Conservation (phyloP, 2,329 filamentous ascomycete genomes). For the Gremmenia infestans region DNA sequence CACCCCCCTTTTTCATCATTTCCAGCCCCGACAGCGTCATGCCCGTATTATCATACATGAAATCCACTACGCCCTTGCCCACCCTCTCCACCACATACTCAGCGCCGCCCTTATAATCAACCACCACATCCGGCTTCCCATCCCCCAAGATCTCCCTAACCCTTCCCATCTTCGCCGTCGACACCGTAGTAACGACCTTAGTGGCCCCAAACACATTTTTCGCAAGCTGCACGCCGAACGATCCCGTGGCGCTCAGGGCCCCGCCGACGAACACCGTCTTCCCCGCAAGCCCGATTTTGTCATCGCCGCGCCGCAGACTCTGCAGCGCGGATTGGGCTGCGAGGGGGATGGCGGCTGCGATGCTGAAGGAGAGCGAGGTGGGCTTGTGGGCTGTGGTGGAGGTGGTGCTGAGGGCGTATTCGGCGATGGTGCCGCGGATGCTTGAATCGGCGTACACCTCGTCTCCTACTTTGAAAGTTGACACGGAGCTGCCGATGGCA, state of each 20-base stretch:
- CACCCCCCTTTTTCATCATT: conserved; percentile 33
- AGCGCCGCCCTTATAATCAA: conserved; percentile 37
- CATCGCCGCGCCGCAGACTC: conserved; percentile 32
- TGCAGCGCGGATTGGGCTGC: conserved; percentile 37
- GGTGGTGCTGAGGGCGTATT: conserved; percentile 27
- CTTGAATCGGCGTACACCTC: conserved; percentile 35
- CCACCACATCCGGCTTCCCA: conserved; percentile 35
- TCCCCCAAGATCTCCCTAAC: conserved; percentile 36
- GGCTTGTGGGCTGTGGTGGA: conserved; percentile 36
- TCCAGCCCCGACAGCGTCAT: conserved; percentile 33
- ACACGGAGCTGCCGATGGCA: conserved; percentile 33
- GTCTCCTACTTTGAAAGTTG: conserved; percentile 35
- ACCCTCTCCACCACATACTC: conserved; percentile 25
- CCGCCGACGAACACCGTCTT: conserved; percentile 37
- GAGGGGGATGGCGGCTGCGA: conserved; percentile 39
- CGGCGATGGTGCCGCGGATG: conserved; percentile 31
- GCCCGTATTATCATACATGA: conserved; percentile 39
- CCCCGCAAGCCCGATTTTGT: conserved; percentile 32
- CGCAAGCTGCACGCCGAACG: conserved; percentile 39
- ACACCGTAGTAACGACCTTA: conserved; percentile 42
- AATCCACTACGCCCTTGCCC: conserved; percentile 35
- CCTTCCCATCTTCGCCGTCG: conserved; percentile 37
- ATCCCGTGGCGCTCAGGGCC: conserved; percentile 35
- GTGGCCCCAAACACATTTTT: conserved; percentile 40
- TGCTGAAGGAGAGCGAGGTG: conserved; percentile 33